Evolutionary conservation across 169 alveolate genomes (phyloP).

Genomic region (Cryptosporidium felis): DNA sequence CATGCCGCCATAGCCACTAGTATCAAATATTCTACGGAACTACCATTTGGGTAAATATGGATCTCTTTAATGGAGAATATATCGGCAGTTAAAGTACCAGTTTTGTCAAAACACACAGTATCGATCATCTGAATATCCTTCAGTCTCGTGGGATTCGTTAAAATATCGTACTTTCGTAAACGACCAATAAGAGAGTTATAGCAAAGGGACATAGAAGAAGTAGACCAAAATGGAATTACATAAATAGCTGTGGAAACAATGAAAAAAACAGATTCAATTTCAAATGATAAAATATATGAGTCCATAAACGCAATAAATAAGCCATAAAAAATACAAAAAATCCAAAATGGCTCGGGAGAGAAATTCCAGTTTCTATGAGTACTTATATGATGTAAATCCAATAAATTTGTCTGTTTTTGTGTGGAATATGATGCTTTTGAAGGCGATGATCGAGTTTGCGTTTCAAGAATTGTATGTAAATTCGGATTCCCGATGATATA

Average conservation of each 20-base stretch:
- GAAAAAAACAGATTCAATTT: slow-evolving; percentile 38
- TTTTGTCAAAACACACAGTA: slow-evolving; percentile 53
- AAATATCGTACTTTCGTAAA: background rate
- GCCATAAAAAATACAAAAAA: slow-evolving; percentile 30
- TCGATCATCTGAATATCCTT: background rate
- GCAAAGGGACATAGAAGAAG: slow-evolving; percentile 20
- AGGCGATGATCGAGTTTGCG: too few relatives aligned
- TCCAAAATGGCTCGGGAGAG: slow-evolving; percentile 27
- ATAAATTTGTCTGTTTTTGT: too few relatives aligned
- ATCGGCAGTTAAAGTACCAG: slow-evolving; percentile 40
- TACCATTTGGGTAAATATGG: background rate
- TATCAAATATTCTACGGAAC: background rate
- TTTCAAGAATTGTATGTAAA: too few relatives aligned
- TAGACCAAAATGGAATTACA: slow-evolving; percentile 51
- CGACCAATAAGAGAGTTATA: background rate
- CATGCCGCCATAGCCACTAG: slow-evolving; percentile 30
- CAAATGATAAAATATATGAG: slow-evolving; percentile 17
- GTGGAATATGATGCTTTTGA: too few relatives aligned
- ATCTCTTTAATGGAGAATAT: background rate
- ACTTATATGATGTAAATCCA: too few relatives aligned
- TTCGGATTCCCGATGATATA: background rate
- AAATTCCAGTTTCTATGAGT: slow-evolving; percentile 15
- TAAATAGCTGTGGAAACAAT: slow-evolving; percentile 34
- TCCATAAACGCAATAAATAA: slow-evolving; percentile 19
- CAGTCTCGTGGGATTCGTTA: slow-evolving; percentile 18